phyloP scores from a whole-genome alignment of 108 stramenopile species.

The Discostella stelligeroides region DNA sequence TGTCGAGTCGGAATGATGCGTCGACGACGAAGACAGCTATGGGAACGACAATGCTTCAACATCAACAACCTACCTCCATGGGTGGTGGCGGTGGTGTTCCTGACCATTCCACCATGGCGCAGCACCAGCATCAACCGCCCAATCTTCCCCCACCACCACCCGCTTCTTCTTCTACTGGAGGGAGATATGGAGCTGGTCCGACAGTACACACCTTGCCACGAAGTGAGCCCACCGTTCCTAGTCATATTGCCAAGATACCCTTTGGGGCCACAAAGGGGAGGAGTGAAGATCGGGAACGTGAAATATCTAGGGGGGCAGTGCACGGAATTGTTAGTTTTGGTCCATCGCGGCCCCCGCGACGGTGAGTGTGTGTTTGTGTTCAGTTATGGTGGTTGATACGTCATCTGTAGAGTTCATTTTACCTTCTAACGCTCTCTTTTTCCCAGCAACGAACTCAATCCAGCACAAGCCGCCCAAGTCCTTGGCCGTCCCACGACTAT shows the following conservation, averaged over 20 bases:
- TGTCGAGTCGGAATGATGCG: background rate
- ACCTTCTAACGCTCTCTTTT: conserved; percentile 3
- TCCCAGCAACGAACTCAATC: conserved; percentile 51
- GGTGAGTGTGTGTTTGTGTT: conserved; percentile 34
- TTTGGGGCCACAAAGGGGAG: conserved; percentile 85
- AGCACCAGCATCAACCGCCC: background rate
- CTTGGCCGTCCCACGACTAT: conserved; percentile 70
- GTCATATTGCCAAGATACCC: conserved; percentile 51
- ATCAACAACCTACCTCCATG: background rate
- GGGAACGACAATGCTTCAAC: too few species aligned
- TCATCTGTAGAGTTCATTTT: background rate
- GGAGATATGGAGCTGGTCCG: conserved; percentile 2
- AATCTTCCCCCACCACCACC: conserved; percentile 20
- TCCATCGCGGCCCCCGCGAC: conserved; percentile 77
- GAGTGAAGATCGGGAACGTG: conserved; percentile 68
- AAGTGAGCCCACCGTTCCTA: conserved; percentile 27
- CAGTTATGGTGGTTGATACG: background rate
- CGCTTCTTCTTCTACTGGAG: background rate
- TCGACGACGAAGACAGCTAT: background rate
- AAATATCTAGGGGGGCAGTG: conserved; percentile 64
- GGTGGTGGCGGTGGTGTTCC: background rate
- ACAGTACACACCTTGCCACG: conserved; percentile 17
- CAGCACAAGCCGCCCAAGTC: conserved; percentile 65
- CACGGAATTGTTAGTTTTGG: conserved; percentile 79
- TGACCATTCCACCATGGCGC: too few species aligned